These are phyloP conservation scores for Moesziomyces parantarcticus DNA, from an alignment of 1,284 basidiomycete genomes.

Conservation along the genomic window DNA sequence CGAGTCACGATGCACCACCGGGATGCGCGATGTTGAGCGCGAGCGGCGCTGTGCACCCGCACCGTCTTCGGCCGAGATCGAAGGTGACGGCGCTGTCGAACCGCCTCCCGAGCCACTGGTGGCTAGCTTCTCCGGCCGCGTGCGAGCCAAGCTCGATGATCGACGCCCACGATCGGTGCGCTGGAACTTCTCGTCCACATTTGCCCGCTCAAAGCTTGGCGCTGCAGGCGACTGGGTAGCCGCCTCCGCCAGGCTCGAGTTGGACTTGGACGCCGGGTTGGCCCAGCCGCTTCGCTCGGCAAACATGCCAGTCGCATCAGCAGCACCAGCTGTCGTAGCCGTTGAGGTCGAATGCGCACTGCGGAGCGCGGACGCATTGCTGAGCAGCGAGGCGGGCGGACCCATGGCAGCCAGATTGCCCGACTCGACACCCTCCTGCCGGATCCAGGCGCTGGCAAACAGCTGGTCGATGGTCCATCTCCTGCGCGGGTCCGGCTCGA, in stretches of 20 bases:
- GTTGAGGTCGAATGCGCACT: slow-evolving; percentile 2
- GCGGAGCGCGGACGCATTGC: neutral
- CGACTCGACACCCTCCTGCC: slow-evolving; percentile 11
- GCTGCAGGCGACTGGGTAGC: neutral
- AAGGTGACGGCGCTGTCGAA: slow-evolving; percentile 18
- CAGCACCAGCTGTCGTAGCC: neutral
- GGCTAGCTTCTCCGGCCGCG: slow-evolving; percentile 20
- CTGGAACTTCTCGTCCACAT: slow-evolving; percentile 16
- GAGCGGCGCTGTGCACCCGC: slow-evolving; percentile 24
- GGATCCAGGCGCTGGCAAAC: slow-evolving; percentile 38
- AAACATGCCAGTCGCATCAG: slow-evolving; percentile 3
- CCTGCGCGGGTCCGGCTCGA: slow-evolving; percentile 54
- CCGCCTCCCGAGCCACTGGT: slow-evolving; percentile 19
- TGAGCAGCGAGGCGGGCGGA: neutral
- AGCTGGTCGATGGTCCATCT: slow-evolving; percentile 59
- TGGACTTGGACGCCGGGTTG: neutral
- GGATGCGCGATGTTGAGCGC: slow-evolving; percentile 37
- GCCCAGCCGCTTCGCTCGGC: slow-evolving; percentile 5
- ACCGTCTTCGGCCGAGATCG: slow-evolving; percentile 14
- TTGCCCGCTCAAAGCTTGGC: slow-evolving; percentile 17
- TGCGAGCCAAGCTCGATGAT: slow-evolving; percentile 42
- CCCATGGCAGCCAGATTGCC: neutral
- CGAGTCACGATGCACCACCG: slow-evolving; percentile 29
- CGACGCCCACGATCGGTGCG: slow-evolving; percentile 24
- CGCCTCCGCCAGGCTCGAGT: neutral